Evolutionary conservation across 2,329 filamentous ascomycete genomes (phyloP), one percentile per base, ranked within the genome.

Genomic region (Fusarium temperatum): DNA sequence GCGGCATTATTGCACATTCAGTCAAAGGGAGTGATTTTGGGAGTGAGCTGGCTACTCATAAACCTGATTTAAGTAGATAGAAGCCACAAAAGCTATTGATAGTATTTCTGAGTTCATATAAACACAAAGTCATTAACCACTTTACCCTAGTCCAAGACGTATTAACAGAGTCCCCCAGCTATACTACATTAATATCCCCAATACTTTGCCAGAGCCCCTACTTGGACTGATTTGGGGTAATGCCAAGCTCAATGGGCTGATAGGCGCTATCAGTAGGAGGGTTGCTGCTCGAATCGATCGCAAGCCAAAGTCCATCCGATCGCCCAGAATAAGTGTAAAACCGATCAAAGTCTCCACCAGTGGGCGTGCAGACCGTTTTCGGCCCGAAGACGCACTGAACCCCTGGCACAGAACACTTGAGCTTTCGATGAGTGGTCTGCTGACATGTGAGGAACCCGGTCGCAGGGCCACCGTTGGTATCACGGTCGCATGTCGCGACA

Each of bases 101-200:
- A 0, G 4, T 14, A 18, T 55, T 41, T 10, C 2, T 4, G 2
- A 18, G 4, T 28, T 17, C 7, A 18, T 24, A 30, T 1, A 2
- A 48, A 30, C 4, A 28, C 18, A 20, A 2, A 14, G 10, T 17
- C 10, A 6, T n/a, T 1, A 13, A 12, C 14, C 8, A 4, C 45
- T 5, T n/a, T 48, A 17, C 4, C 4, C 14, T n/a, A 17, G 10
- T 6, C 26, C 14, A 48, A 22, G 3, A 28, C 4, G 13, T 7
- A 7, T 6, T 48, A 6, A n/a, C 9, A 7, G 13, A 8, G 4
- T 15, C 9, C 14, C 4, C 6, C 20, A 4, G 12, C 20, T 17
- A n/a, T 30, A 12, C 26, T 6, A 6, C 14, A 12, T n/a, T 3
- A 7, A 30, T 17, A 5, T 1, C 14, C 18, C 4, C 10, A 6